Base-by-base conservation (phyloP, 164 flowering plant genomes). In the Hamamelis virginiana region DNA sequence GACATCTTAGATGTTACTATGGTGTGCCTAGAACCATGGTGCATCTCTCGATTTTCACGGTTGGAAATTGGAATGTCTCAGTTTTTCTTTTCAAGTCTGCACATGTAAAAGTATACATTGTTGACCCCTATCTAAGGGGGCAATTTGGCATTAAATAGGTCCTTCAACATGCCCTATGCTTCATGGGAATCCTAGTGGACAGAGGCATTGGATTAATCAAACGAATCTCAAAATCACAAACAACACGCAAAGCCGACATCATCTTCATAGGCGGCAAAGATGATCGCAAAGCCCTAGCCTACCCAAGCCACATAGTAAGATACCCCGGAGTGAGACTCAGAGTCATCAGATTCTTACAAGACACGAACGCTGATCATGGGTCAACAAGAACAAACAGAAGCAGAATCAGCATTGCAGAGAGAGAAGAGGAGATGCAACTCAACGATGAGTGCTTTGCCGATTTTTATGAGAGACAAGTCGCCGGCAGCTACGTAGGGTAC, bases 201-300 rank as follows among this genome's bases (percentile, higher is more conserved):
- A 66, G 91, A 4, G 91, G 89, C 0, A 69, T 83, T 3, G 87
- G 90, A 16, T n/a, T 45, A 45, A 68, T 64, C 0, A 72, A 60
- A 22, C 70, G 56, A 3, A 74, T 79, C 26, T 72, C 88, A 52
- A 67, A 48, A 45, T 59, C 85, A 0, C 10, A 25, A 0, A 48
- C 62, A 16, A 62, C 80, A 0, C 61, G 78, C 1, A 74, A 76
- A 0, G 83, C 83, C 9, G 91, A 84, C 0, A 83, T 86, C 13
- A 83, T 92, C 18, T 91, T 92, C 82, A 84, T 92, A 8, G 93
- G 94, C 0, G 98, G 98, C n/a, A 81, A 76, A 55, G 96, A 92
- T 44, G 98, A 92, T 46, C 68, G 94, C 8, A 96, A 92, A 71
- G 94, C 94, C 2, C 66, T 92, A 5, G 87, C 93, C 27, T 91